Conservation (phyloP, 2,329 filamentous ascomycete species). For the Talaromyces sp. region DNA sequence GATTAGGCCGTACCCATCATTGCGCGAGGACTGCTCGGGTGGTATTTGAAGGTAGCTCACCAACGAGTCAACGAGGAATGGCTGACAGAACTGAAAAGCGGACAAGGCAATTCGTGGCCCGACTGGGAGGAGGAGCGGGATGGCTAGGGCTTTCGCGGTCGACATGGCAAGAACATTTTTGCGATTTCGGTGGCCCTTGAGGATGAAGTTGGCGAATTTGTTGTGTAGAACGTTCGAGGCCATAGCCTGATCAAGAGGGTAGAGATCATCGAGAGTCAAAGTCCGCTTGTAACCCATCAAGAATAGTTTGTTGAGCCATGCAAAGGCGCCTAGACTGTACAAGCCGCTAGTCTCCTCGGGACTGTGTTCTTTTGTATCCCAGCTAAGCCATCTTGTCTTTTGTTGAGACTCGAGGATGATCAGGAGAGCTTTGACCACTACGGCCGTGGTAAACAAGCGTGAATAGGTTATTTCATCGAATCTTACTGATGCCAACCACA, state of each 20-base stretch:
- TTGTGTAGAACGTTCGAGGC: not conserved
- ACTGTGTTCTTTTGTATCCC: slow-evolving; percentile 35
- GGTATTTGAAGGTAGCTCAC: slow-evolving; percentile 26
- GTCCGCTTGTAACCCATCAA: slow-evolving; percentile 38
- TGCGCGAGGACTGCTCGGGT: slow-evolving; percentile 20
- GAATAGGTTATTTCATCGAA: slow-evolving; percentile 27
- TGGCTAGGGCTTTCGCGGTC: not conserved
- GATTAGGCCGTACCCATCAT: slow-evolving; percentile 39
- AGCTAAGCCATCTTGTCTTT: slow-evolving; percentile 42
- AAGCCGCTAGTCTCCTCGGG: slow-evolving; percentile 44
- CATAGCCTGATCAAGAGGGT: slow-evolving; percentile 36
- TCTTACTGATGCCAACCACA: slow-evolving; percentile 24
- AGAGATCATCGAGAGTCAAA: slow-evolving; percentile 37
- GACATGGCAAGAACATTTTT: slow-evolving; percentile 1
- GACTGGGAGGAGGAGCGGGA: slow-evolving; percentile 26
- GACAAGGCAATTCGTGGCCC: slow-evolving; percentile 26
- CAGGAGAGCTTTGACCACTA: slow-evolving; percentile 34
- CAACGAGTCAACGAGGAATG: slow-evolving; percentile 31
- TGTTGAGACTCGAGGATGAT: slow-evolving; percentile 37
- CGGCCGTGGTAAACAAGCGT: slow-evolving; percentile 26
- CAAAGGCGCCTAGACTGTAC: slow-evolving; percentile 40
- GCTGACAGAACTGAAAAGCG: slow-evolving; percentile 32
- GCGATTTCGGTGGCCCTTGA: not conserved
- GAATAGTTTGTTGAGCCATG: slow-evolving; percentile 46
- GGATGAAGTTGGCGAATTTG: not conserved